These are phyloP conservation scores for Eimeria praecox DNA, from an alignment of 169 alveolate genomes.

Conservation along the genomic window DNA sequence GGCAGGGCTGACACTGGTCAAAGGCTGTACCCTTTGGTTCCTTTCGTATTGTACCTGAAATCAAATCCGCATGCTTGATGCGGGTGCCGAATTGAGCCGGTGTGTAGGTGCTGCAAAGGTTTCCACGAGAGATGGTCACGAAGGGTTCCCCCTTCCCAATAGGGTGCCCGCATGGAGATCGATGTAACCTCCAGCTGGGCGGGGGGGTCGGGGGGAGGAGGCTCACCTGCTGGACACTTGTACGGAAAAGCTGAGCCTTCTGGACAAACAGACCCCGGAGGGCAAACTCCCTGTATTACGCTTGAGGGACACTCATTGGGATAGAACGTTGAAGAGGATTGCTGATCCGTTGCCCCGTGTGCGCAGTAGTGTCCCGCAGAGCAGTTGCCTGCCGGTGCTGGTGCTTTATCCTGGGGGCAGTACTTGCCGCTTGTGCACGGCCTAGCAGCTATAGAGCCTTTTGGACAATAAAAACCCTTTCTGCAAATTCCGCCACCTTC, in stretches of 20 bases:
- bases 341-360: slow-evolving; percentile 59
- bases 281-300: slow-evolving; percentile 47
- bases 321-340: not conserved
- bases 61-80: not conserved
- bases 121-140: not conserved
- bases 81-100: not conserved
- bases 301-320: slow-evolving; percentile 45
- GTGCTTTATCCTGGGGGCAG: slow-evolving; percentile 24
- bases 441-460: slow-evolving; percentile 5
- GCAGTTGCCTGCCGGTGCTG: slow-evolving; percentile 16
- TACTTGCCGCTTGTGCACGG: slow-evolving; percentile 66
- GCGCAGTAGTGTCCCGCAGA: slow-evolving; percentile 62
- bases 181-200: not conserved
- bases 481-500: slow-evolving; percentile 29
- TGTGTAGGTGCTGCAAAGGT: not conserved
- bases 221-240: slow-evolving; percentile 69
- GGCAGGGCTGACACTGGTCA: slow-evolving; percentile 49
- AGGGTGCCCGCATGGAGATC: no score
- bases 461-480: slow-evolving; percentile 43
- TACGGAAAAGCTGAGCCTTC: slow-evolving; percentile 60
- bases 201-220: not conserved
- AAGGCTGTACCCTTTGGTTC: not conserved
- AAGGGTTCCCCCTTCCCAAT: no score
- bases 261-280: slow-evolving; percentile 57
- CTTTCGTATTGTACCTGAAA: slow-evolving; percentile 22